phyloP scores from a whole-genome alignment of 495 filamentous ascomycete species.

The Penicillium coffeae region DNA sequence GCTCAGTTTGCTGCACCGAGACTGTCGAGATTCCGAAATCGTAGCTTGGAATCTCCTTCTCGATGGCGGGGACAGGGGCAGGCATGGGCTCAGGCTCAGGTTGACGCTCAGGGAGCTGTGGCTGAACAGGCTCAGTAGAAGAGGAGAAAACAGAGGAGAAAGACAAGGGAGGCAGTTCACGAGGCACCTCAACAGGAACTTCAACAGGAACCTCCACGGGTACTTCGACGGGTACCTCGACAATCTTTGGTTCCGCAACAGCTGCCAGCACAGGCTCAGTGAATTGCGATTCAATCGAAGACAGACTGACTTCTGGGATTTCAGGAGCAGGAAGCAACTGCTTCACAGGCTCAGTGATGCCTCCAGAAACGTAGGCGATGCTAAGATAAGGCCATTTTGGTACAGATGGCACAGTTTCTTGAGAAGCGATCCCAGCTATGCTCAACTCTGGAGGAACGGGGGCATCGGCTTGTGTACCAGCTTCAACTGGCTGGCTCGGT shows the following conservation, averaged over 20 bases:
- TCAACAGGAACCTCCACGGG: background rate
- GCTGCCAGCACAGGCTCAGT: constrained; percentile 28
- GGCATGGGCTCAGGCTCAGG: constrained; percentile 10
- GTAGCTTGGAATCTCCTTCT: constrained; percentile 12
- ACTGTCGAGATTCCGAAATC: constrained; percentile 47
- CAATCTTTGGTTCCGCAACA: constrained; percentile 17
- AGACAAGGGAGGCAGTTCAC: constrained; percentile 7
- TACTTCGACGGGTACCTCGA: background rate
- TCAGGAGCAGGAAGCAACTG: constrained; percentile 18
- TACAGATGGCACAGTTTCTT: constrained; percentile 36
- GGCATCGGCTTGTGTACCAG: constrained; percentile 10
- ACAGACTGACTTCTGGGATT: constrained; percentile 17
- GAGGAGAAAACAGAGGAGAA: constrained; percentile 11
- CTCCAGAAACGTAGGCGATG: constrained; percentile 29
- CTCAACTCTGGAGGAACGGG: constrained; percentile 23
- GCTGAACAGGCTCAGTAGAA: constrained; percentile 10
- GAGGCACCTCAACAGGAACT: background rate
- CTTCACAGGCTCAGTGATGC: constrained; percentile 30
- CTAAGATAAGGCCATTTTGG: constrained; percentile 30
- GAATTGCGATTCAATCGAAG: constrained; percentile 19
- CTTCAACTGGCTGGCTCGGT: constrained; percentile 14
- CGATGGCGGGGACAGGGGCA: constrained; percentile 3
- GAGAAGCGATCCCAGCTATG: constrained; percentile 31
- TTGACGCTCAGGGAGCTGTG: constrained; percentile 10
- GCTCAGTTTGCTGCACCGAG: constrained; percentile 47